A percentile compares a stretch with the other conserved stretches of the same genome.
These are phyloP conservation scores for Talaromyces islandicus DNA, from an alignment of 2,329 filamentous ascomycete genomes.

Conservation along the genomic window DNA sequence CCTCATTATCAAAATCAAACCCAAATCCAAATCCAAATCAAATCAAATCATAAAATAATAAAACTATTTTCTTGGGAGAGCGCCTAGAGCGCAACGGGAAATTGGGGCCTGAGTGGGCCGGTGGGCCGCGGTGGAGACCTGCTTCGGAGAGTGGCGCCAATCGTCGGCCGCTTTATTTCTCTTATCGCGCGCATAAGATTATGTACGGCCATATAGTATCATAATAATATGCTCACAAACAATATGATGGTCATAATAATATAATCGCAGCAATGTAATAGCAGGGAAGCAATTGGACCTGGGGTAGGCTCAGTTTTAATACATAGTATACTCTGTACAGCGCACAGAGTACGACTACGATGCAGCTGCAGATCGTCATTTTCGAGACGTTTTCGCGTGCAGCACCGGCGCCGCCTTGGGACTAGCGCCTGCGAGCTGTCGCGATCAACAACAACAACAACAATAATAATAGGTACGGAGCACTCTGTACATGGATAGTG, in stretches of 20 bases:
- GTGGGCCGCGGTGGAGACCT: neutral
- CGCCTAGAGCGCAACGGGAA: neutral
- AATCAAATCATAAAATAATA: neutral
- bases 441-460: too few species aligned
- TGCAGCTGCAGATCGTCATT: neutral
- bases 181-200: neutral
- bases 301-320: too few species aligned
- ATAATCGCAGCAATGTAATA: too few species aligned
- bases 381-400: slow-evolving; percentile 1
- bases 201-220: too few species aligned
- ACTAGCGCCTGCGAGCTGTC: neutral
- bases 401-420: neutral
- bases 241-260: too few species aligned
- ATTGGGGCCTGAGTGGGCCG: neutral
- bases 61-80: neutral
- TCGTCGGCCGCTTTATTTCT: neutral
- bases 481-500: too few species aligned
- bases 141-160: neutral
- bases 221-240: too few species aligned
- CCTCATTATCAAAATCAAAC: too few species aligned
- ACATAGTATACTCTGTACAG: too few species aligned
- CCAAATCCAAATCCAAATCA: neutral
- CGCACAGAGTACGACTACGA: too few species aligned
- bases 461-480: too few species aligned
- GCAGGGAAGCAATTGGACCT: neutral